A percentile compares a stretch with the other conserved stretches of the same genome.
Conservation (phyloP, 2,329 filamentous ascomycete species). For the Claviceps quebecensis region DNA sequence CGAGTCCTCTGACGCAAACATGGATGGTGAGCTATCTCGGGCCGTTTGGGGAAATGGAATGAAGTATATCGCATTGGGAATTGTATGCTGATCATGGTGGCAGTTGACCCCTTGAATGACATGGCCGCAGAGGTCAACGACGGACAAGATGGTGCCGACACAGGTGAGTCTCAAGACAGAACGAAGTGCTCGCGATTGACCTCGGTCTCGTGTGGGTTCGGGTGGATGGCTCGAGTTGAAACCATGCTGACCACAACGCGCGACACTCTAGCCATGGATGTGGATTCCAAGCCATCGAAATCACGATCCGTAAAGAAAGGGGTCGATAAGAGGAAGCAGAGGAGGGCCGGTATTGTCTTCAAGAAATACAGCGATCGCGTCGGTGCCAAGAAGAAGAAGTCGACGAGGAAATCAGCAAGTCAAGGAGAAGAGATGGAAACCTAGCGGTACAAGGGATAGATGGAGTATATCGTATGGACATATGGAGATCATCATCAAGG, state of each 20-base stretch:
- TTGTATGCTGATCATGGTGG: not conserved
- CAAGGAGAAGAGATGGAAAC: not conserved
- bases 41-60: not conserved
- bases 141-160: conserved; percentile 14
- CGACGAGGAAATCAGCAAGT: conserved; percentile 4
- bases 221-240: not conserved
- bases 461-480: not conserved
- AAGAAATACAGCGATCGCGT: conserved; percentile 40
- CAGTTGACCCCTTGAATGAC: conserved; percentile 13
- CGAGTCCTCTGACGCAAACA: conserved; percentile 33
- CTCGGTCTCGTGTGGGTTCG: not conserved
- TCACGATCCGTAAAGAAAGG: conserved; percentile 32
- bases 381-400: conserved; percentile 29
- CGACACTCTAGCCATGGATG: conserved; percentile 35
- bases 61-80: not conserved
- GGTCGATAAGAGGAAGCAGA: conserved; percentile 42
- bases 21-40: conserved; percentile 23
- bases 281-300: conserved; percentile 33
- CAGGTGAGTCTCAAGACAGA: conserved; percentile 6
- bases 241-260: conserved; percentile 3
- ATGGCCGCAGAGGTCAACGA: conserved; percentile 17
- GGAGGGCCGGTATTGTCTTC: conserved; percentile 45
- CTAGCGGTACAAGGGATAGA: not conserved
- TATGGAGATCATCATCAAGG: not conserved
- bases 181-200: not conserved